phyloP scores from a whole-genome alignment of 257 asterid genomes.

The Cynanchum wilfordii region DNA sequence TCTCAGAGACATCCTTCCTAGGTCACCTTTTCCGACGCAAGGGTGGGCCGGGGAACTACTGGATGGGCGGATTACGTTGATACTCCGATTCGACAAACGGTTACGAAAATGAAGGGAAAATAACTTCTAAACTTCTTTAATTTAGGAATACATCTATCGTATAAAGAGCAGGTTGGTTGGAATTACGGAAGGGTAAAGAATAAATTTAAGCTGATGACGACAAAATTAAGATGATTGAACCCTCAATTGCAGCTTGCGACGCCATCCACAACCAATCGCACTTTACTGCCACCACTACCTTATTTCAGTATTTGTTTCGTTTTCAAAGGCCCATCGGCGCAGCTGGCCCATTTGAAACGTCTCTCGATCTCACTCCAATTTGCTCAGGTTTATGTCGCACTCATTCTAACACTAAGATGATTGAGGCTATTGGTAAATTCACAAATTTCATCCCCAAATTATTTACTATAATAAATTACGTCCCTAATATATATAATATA shows the following conservation, averaged over 20 bases:
- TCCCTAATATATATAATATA: no score
- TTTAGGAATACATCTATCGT: not conserved
- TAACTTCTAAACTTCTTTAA: not conserved
- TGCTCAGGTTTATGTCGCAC: no score
- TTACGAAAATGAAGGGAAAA: not conserved
- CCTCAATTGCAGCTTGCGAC: not conserved
- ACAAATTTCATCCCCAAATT: no score
- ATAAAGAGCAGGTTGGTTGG: not conserved
- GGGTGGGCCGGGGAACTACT: not conserved
- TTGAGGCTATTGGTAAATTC: no score
- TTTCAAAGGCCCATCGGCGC: not conserved
- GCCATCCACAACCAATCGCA: not conserved
- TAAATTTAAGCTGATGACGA: not conserved
- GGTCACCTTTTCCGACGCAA: not conserved
- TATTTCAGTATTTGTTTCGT: not conserved
- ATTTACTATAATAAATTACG: no score
- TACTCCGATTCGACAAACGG: not conserved
- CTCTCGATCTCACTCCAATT: no score
- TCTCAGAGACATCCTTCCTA: constrained; percentile 70
- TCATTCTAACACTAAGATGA: no score
- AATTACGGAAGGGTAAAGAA: not conserved
- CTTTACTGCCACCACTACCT: not conserved
- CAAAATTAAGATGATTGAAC: not conserved
- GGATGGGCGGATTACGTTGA: not conserved
- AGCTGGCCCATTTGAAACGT: not conserved